phyloP scores from a whole-genome alignment of 176 grass and related monocot species.

The Echinochloa phyllopogon region DNA sequence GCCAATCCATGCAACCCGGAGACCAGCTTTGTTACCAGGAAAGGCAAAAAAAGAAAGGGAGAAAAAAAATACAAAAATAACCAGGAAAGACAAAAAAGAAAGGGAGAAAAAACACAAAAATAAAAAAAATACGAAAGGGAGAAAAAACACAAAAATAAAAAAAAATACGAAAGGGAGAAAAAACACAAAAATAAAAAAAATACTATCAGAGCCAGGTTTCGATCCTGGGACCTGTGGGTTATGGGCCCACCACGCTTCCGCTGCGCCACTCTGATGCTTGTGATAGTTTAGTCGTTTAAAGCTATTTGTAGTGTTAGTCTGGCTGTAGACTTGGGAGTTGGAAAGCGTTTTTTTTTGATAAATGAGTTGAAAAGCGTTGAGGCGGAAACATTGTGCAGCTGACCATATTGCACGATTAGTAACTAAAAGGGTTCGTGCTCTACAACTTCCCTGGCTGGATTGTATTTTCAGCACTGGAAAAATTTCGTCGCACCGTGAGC shows the following conservation, averaged over 20 bases:
- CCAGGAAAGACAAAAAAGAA: too few species aligned
- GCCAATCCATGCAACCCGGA: background rate
- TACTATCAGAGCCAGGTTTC: conserved; percentile 85
- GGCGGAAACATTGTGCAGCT: too few species aligned
- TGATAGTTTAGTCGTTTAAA: too few species aligned
- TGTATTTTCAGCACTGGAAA: background rate
- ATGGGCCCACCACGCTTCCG: conserved; percentile 99
- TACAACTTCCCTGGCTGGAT: background rate
- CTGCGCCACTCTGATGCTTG: conserved; percentile 84
- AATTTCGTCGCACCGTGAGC: background rate
- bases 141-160: too few species aligned
- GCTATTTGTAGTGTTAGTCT: too few species aligned
- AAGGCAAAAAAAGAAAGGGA: background rate
- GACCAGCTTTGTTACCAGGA: background rate
- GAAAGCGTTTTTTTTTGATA: too few species aligned
- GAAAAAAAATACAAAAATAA: too few species aligned
- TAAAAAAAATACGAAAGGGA: rapidly evolving
- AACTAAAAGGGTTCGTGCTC: background rate
- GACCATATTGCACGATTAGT: background rate
- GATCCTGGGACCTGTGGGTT: conserved; percentile 97
- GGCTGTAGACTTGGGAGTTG: too few species aligned
- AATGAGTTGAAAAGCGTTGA: too few species aligned
- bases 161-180: too few species aligned
- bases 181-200: rapidly evolving
- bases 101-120: too few species aligned